Base-by-base conservation (phyloP, 495 filamentous ascomycete species). In the Penicillium crystallinum region DNA sequence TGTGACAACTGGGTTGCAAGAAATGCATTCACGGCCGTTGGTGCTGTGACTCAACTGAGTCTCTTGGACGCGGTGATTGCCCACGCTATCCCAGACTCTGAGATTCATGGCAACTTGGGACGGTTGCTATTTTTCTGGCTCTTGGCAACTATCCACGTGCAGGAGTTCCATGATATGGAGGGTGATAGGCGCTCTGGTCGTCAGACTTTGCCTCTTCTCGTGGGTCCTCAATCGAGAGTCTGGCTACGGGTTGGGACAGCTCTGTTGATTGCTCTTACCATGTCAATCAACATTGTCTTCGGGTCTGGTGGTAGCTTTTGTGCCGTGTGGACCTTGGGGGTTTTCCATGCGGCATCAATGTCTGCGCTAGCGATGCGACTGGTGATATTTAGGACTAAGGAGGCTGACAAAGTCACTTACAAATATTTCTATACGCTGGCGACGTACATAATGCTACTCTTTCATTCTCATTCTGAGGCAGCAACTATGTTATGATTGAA, bases 131-230 rank as follows among this genome's bases (percentile, higher is more conserved):
- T 27, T 14, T 11, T 52, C 5, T 62, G 58, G 56, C 27, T 52
- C 14, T 21, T 49, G 11, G n/a, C 44, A 17, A 58, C 59, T 27
- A 50, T 62, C 27, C 59, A 58, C 15, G 46, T 58, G 4, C 58
- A 61, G 36, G 59, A 62, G 17, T 62, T 58, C 14, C 53, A 53
- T 31, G 55, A 62, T 21, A 46, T 59, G 36, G 57, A 54, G 14
- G 53, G 56, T 14, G 56, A 58, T 23, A 10, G 4, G 17, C 29
- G 25, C 10, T 14, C 33, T 3, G 33, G 33, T 12, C 33, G 33
- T 17, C 33, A 17, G 4, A 36, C 33, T 3, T 36, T 36, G 10
- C 33, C 33, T 4, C 33, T 36, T 12, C 33, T 36, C 11, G 4
- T 36, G 10, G 33, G 33, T 11, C 33, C 33, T 17, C 33, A 17